Evolutionary conservation across 768 basidiomycete genomes (phyloP), one percentile per base, ranked within the genome.

Genomic region (Dictyophora rubrovolvata): DNA sequence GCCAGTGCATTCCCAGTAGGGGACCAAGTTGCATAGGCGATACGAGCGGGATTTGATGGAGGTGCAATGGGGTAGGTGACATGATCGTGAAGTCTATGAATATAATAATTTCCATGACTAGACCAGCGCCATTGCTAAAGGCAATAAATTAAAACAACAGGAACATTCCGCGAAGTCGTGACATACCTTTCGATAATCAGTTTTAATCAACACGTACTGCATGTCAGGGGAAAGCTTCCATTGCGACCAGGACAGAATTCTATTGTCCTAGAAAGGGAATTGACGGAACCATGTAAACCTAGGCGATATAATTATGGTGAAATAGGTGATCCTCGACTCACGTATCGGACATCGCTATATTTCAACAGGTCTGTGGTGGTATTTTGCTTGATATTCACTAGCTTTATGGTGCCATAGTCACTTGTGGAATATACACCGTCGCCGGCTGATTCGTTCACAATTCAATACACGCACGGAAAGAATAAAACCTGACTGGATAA

Each of bases 151-250:
- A 53, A 35, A 20, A 33, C 62, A 20, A 18, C 48, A 34, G 17
- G 48, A 1, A 50, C 55, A 56, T 51, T 18, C 34, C 36, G 54
- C 1, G 53, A 21, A 28, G 18, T 52, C 17, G 37, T 7, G 12
- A 42, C 69, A 54, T 61, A 85, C 92, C 79, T 96, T 94, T 58
- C 72, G 71, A 64, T 82, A 72, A 67, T 90, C 77, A 0, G 90
- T 75, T 68, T 89, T 86, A 54, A 99, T 72, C 18, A 98, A 80
- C 53, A 98, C 78, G 71, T 89, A 88, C 66, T 87, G 81, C 87
- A 92, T 87, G 71, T 98, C 93, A 2, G 91, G 80, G 1, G 95
- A 97, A 14, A 95, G 77, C 65, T 84, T 80, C 93, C 93, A 97
- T 16, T 73, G 69, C 5, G 71, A 64, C 75, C 82, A 84, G 21